Conservation (phyloP, 345 rosid species). For the Gossypium anomalum region DNA sequence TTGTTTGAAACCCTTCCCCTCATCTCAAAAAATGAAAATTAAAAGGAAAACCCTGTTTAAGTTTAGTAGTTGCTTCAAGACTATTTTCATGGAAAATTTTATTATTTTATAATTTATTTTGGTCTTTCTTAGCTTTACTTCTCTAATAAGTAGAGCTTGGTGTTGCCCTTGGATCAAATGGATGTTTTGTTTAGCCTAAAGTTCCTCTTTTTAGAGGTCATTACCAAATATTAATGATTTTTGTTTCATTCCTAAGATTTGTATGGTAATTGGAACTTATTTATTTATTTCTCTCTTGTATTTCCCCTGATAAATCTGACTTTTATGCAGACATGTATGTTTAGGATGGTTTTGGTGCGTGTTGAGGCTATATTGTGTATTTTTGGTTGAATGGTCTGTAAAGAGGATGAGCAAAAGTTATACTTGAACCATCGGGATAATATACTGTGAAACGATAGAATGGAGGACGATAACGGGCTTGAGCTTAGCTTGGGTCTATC, state of each 20-base stretch:
- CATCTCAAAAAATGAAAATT: neutral
- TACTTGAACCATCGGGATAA: neutral
- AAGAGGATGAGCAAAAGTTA: neutral
- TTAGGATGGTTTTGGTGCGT: neutral
- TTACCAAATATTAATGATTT: neutral
- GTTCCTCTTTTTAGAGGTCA: neutral
- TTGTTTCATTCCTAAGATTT: neutral
- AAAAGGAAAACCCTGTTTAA: neutral
- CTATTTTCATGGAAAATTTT: neutral
- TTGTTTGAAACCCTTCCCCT: neutral
- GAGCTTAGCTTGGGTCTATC: conserved; percentile 95
- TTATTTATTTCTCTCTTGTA: neutral
- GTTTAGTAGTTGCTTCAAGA: neutral
- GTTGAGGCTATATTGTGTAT: neutral
- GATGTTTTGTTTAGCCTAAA: neutral
- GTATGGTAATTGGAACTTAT: neutral
- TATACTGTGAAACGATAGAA: conserved; percentile 18
- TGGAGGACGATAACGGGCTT: conserved; percentile 91
- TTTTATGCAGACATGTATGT: neutral
- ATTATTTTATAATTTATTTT: neutral
- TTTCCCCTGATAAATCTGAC: conserved; percentile 2
- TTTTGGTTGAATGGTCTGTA: neutral
- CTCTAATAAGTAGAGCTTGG: no score
- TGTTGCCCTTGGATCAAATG: no score
- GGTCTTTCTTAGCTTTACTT: no score